A percentile compares a stretch with the other conserved stretches of the same genome.
Conservation (phyloP, 169 alveolate species). For the Babesia gibsoni region DNA sequence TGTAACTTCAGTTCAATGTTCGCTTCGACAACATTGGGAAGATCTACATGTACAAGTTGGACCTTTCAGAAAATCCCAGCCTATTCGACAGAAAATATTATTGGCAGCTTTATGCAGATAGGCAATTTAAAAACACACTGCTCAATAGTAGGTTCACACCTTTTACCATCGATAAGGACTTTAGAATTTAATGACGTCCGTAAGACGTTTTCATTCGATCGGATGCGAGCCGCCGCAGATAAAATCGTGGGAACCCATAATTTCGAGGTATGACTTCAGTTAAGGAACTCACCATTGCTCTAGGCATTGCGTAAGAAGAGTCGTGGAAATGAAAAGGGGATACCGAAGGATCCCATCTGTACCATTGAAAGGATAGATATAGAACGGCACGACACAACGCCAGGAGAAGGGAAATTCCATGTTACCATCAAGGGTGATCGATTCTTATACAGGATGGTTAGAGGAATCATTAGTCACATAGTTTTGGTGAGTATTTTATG, state of each 20-base stretch:
- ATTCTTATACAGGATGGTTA: constrained; percentile 72
- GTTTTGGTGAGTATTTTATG: constrained; percentile 63
- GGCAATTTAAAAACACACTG: constrained; percentile 51
- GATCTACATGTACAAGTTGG: constrained; percentile 67
- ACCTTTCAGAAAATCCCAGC: constrained; percentile 59
- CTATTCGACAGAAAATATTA: constrained; percentile 67
- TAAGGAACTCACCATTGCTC: background rate
- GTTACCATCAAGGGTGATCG: constrained; percentile 64
- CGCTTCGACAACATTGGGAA: constrained; percentile 71
- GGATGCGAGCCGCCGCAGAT: constrained; percentile 38
- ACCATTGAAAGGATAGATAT: constrained; percentile 50
- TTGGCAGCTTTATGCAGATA: constrained; percentile 71
- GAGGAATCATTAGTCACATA: constrained; percentile 68
- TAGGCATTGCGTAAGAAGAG: constrained; percentile 53
- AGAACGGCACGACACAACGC: constrained; percentile 8
- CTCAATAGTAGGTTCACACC: constrained; percentile 15
- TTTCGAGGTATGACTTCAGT: constrained; percentile 25
- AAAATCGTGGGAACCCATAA: constrained; percentile 53
- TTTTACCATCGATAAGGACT: background rate
- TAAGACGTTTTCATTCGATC: constrained; percentile 36
- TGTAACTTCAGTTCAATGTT: constrained; percentile 58
- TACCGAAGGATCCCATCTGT: constrained; percentile 45
- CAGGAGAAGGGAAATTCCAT: background rate
- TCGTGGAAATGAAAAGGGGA: constrained; percentile 53
- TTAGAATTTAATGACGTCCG: constrained; percentile 34